Evolutionary conservation across 768 basidiomycete genomes (phyloP), one percentile per base, ranked within the genome.

Genomic region (Lactifluus rugatus): DNA sequence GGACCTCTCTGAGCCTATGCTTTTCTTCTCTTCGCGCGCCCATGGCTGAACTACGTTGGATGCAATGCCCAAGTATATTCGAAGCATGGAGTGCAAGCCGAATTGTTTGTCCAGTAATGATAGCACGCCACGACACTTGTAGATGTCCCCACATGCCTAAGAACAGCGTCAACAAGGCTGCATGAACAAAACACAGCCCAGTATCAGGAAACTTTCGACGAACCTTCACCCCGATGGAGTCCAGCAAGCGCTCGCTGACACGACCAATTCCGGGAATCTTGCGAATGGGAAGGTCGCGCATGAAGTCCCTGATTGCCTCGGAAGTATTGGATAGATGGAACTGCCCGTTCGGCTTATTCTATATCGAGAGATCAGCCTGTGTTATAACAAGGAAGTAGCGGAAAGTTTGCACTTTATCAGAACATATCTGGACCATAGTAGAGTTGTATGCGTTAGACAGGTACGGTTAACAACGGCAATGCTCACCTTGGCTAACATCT

Each of bases 321-420:
- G 77, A 69, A 26, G 86, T 79, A 64, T 87, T 90, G 2, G 81
- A 71, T 23, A 96, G 79, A 63, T 80, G 78, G 62, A 82, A 97
- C 70, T 96, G 93, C 13, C 93, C 93, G 66, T 95, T 90, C 2
- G 93, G 94, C 71, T 97, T 97, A 70, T 97, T 95, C 85, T 89
- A 62, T 1, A 37, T 0, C 13, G 2, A 9, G 2, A 17, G 10
- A 19, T 44, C 50, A 28, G 25, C 23, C 44, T 16, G 23, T 16
- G 31, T 5, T 36, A n/a, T n/a, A n/a, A n/a, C n/a, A 48, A 41
- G 34, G 25, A 9, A 36, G 3, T n/a, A 9, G 3, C 17, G 21
- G 49, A 23, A 32, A 5, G 21, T 21, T 46, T 25, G 36, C 41
- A 86, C 87, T 76, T 87, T 92, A 70, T 97, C 93, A 28, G 93